Conservation (phyloP, 2,329 filamentous ascomycete genomes). For the Phoma sp. region DNA sequence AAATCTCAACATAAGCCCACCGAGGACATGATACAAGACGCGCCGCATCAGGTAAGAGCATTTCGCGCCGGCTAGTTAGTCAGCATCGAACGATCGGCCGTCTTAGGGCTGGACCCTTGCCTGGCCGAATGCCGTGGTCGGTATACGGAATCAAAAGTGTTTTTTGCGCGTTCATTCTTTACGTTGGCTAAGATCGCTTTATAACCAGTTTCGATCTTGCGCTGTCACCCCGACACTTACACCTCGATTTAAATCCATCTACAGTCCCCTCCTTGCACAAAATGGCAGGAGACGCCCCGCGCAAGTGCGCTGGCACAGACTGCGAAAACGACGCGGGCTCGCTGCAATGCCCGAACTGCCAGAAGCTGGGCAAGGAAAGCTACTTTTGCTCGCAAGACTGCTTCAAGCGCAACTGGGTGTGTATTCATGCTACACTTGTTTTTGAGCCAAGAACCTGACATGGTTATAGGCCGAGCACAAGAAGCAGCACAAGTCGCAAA, state of each 20-base stretch:
- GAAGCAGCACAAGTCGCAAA: conserved; percentile 80
- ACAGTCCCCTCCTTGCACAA: conserved; percentile 6
- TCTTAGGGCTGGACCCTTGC: conserved; percentile 26
- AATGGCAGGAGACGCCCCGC: conserved; percentile 57
- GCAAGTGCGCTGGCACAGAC: conserved; percentile 80
- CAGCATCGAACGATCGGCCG: conserved; percentile 26
- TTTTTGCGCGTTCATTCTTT: conserved; percentile 4
- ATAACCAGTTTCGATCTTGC: conserved; percentile 2
- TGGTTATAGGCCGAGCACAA: conserved; percentile 78
- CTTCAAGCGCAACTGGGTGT: conserved; percentile 98
- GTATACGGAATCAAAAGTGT: conserved; percentile 1
- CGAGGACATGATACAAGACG: conserved; percentile 25
- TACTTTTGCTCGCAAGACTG: conserved; percentile 99
- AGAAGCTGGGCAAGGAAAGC: conserved; percentile 88
- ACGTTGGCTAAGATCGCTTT: conserved; percentile 1
- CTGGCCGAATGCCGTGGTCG: conserved; percentile 1
- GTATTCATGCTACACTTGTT: conserved; percentile 27
- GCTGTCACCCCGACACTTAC: background rate
- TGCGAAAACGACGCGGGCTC: conserved; percentile 86
- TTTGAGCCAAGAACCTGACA: conserved; percentile 31
- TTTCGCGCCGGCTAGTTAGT: conserved; percentile 23
- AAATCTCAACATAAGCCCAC: conserved; percentile 11
- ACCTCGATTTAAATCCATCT: background rate
- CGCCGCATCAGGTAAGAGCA: conserved; percentile 28
- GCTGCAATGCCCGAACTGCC: conserved; percentile 92